These are phyloP conservation scores for Asterochloris sp. DNA, from an alignment of 139 green algal genomes.

Conservation along the genomic window DNA sequence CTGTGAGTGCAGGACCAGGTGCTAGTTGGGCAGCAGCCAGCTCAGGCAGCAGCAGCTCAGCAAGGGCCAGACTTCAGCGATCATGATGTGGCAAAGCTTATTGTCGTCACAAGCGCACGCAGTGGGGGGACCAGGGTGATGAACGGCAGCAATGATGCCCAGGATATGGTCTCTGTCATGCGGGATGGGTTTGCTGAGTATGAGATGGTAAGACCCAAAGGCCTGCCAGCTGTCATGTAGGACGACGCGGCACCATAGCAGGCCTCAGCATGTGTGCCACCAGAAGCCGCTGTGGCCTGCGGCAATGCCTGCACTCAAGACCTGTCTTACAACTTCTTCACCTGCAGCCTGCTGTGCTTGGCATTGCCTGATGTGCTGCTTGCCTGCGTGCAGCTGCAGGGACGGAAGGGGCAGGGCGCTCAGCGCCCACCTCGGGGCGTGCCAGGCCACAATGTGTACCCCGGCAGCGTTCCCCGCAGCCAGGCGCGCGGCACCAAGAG, in stretches of 20 bases:
- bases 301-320: too few species aligned
- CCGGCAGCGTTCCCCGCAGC: constrained; percentile 40
- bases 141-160: background rate
- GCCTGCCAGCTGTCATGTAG: too few species aligned
- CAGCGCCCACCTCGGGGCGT: background rate
- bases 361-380: background rate
- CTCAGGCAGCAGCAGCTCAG: constrained; percentile 6
- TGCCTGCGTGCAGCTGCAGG: constrained; percentile 5
- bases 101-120: constrained; percentile 61
- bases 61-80: constrained; percentile 34
- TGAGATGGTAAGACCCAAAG: too few species aligned
- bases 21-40: constrained; percentile 9
- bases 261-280: too few species aligned
- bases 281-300: too few species aligned
- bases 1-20: constrained; percentile 17
- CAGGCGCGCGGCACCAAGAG: constrained; percentile 2
- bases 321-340: too few species aligned
- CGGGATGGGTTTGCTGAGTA: too few species aligned
- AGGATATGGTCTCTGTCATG: constrained; percentile 5
- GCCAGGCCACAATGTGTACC: constrained; percentile 44
- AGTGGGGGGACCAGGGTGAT: background rate
- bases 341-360: background rate
- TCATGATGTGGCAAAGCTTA: constrained; percentile 46
- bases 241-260: too few species aligned
- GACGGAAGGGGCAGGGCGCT: constrained; percentile 17